phyloP scores from a whole-genome alignment of 257 asterid species.

The Avicennia marina region DNA sequence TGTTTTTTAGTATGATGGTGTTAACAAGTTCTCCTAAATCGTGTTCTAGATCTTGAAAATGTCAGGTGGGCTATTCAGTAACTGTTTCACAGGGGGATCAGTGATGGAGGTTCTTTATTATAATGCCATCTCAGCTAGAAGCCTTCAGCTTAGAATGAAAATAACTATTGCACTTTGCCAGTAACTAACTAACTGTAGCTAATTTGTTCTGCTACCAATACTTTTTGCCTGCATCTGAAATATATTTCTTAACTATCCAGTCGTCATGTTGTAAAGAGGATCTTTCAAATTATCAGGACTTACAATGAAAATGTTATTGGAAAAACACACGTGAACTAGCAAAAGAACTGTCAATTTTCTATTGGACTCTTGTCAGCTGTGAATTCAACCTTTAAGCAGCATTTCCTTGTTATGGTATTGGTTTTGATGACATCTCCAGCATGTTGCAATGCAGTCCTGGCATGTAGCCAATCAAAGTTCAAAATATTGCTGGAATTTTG shows the following conservation, averaged over 20 bases:
- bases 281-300: no score
- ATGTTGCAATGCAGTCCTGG: constrained; percentile 1
- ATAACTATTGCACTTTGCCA: constrained; percentile 1
- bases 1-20: no score
- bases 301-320: no score
- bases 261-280: no score
- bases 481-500: constrained; percentile 8
- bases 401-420: constrained; percentile 16
- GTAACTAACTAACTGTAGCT: neutral
- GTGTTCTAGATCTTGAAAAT: no score
- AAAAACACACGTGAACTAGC: no score
- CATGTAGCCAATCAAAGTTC: constrained; percentile 6
- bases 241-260: no score
- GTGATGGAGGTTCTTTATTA: neutral
- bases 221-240: neutral
- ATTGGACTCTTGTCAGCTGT: no score
- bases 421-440: constrained; percentile 6
- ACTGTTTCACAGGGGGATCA: constrained; percentile 7
- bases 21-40: no score
- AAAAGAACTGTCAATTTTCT: no score
- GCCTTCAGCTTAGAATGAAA: constrained; percentile 12
- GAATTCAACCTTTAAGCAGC: no score
- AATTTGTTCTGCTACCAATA: constrained; percentile 7
- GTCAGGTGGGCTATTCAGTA: neutral
- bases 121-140: no score